Evolutionary conservation across 208 protist species (phyloP).

Genomic region (Leishmania mexicana): DNA sequence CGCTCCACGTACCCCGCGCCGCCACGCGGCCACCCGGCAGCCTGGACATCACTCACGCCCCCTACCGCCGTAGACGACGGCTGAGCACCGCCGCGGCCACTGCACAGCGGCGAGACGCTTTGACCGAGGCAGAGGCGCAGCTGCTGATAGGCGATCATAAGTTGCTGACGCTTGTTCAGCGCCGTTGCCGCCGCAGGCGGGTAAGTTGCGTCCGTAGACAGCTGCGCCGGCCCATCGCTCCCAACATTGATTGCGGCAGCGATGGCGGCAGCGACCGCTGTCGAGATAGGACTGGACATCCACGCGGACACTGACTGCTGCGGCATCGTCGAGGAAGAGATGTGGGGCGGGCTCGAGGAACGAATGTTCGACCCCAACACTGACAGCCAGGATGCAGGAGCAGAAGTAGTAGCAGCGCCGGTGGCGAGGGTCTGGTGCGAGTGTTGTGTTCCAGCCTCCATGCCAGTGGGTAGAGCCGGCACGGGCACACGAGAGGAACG

Average conservation of each 20-base stretch:
- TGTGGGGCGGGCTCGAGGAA: not conserved
- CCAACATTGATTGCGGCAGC: not conserved
- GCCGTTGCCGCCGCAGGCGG: not conserved
- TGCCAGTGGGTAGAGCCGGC: not conserved
- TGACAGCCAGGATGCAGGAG: not conserved
- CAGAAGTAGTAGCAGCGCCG: not conserved
- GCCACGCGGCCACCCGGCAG: not conserved
- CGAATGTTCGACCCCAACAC: not conserved
- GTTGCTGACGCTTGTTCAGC: conserved; percentile 7
- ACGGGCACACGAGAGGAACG: not conserved
- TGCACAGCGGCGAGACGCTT: not conserved
- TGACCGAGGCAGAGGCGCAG: conserved; percentile 7
- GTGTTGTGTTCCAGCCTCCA: not conserved
- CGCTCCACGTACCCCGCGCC: not conserved
- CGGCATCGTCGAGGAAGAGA: not conserved
- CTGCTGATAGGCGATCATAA: conserved; percentile 19
- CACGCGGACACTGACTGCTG: not conserved
- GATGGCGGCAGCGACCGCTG: not conserved
- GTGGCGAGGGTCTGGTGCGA: not conserved
- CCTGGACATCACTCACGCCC: too few species aligned
- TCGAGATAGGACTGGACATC: not conserved
- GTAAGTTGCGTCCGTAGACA: too few species aligned
- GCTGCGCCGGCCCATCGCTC: not conserved
- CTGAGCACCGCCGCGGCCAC: not conserved
- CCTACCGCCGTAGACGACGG: not conserved